phyloP scores from a whole-genome alignment of 208 protist species.

The Trypanosoma congolense region DNA sequence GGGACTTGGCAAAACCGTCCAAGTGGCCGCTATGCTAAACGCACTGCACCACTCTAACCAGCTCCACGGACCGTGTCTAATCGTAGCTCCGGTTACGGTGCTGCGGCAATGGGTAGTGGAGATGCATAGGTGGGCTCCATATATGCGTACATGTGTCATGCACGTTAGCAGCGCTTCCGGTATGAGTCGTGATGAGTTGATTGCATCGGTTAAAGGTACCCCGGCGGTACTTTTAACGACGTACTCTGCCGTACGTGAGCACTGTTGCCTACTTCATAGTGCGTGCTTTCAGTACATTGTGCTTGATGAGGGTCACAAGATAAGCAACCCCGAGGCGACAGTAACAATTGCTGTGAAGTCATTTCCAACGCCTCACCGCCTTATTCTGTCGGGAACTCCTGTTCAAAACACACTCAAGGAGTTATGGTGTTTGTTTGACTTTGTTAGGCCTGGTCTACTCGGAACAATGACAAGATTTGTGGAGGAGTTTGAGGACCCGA shows the following conservation, averaged over 20 bases:
- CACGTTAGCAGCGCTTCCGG: slow-evolving; percentile 60
- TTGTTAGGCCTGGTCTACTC: slow-evolving; percentile 95
- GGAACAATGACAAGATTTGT: slow-evolving; percentile 81
- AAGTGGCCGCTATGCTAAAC: slow-evolving; percentile 90
- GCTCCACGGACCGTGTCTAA: slow-evolving; percentile 81
- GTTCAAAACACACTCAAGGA: slow-evolving; percentile 99
- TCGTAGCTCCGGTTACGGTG: slow-evolving; percentile 93
- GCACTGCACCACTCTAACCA: slow-evolving; percentile 67
- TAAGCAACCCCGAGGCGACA: slow-evolving; percentile 93
- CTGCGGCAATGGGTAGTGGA: slow-evolving; percentile 92
- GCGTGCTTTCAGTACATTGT: slow-evolving; percentile 93
- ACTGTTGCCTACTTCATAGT: slow-evolving; percentile 51
- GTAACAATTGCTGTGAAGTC: slow-evolving; percentile 94
- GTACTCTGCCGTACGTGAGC: slow-evolving; percentile 79
- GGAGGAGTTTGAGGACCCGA: slow-evolving; percentile 78
- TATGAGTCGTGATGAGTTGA: slow-evolving; percentile 35
- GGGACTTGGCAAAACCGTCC: slow-evolving; percentile 96
- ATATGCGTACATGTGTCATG: slow-evolving; percentile 75
- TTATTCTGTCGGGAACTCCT: slow-evolving; percentile 95
- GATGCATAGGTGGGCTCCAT: slow-evolving; percentile 92
- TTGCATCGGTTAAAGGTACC: slow-evolving; percentile 42
- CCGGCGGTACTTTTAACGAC: slow-evolving; percentile 93
- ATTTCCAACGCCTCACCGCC: slow-evolving; percentile 89
- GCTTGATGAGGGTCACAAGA: slow-evolving; percentile 97
- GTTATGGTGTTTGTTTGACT: slow-evolving; percentile 99